These are phyloP conservation scores for Ambispora gerdemannii DNA, from an alignment of 192 early-diverging fungal genomes.

Conservation along the genomic window DNA sequence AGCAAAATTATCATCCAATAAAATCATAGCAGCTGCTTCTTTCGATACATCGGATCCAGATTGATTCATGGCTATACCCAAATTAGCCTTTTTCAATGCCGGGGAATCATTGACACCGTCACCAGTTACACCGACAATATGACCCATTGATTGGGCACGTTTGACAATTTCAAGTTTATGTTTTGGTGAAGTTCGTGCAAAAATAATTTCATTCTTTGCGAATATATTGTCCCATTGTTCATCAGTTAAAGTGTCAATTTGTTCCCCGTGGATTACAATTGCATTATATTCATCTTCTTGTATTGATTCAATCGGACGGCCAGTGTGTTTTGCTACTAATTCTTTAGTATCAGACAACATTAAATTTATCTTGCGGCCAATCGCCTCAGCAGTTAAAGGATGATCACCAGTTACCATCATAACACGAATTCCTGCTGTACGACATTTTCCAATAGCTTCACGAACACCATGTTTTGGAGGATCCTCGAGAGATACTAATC, in stretches of 20 bases:
- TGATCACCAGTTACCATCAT: conserved; percentile 99
- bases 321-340: conserved; percentile 66
- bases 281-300: conserved; percentile 81
- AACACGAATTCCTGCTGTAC: conserved; percentile 90
- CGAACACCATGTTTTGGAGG: conserved; percentile 98
- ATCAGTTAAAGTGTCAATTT: conserved; percentile 75
- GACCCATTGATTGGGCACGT: conserved; percentile 83
- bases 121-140: conserved; percentile 97
- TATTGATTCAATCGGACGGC: conserved; percentile 56
- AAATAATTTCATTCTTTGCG: conserved; percentile 92
- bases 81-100: conserved; percentile 92
- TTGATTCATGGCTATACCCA: conserved; percentile 97
- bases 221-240: conserved; percentile 92
- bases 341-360: conserved; percentile 86
- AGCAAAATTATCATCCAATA: conserved; percentile 98
- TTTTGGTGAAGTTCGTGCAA: conserved; percentile 93
- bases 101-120: conserved; percentile 97
- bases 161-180: conserved; percentile 98
- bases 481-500: conserved; percentile 88
- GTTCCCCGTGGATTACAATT: conserved; percentile 91
- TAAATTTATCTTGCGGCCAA: conserved; percentile 95
- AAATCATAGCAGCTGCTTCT: conserved; percentile 95
- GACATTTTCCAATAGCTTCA: conserved; percentile 92
- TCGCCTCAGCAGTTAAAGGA: conserved; percentile 93
- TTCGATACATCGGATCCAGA: conserved; percentile 96